Conservation (phyloP, 2,329 filamentous ascomycete genomes). For the Emericellopsis atlantica region DNA sequence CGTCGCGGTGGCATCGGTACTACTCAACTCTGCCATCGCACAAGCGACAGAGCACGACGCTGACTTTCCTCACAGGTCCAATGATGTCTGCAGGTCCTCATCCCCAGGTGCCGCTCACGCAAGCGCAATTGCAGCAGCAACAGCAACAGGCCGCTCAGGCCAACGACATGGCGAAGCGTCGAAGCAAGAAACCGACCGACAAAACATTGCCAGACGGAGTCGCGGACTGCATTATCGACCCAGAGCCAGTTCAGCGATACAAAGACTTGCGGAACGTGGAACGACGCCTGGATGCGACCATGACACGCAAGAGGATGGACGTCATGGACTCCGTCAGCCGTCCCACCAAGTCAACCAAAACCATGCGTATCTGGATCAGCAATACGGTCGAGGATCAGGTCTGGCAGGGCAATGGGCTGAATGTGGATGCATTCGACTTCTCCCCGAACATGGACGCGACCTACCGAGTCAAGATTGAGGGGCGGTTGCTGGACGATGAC, state of each 20-base stretch:
- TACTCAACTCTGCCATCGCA: conserved; percentile 7
- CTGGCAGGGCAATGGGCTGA: conserved; percentile 66
- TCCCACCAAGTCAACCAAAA: conserved; percentile 67
- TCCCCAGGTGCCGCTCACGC: conserved; percentile 36
- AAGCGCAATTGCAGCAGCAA: conserved; percentile 37
- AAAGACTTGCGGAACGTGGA: conserved; percentile 76
- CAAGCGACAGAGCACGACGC: background rate
- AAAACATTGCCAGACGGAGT: conserved; percentile 88
- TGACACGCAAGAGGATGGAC: conserved; percentile 88
- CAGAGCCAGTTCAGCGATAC: conserved; percentile 73
- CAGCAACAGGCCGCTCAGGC: conserved; percentile 28
- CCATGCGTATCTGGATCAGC: conserved; percentile 84
- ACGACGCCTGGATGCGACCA: conserved; percentile 77
- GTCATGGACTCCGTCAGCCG: conserved; percentile 71
- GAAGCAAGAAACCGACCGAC: conserved; percentile 83
- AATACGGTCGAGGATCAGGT: conserved; percentile 92
- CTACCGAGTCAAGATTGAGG: conserved; percentile 88
- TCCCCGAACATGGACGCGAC: conserved; percentile 63
- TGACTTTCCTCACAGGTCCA: conserved; percentile 23
- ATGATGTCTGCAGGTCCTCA: conserved; percentile 44
- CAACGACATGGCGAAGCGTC: conserved; percentile 60
- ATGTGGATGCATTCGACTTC: conserved; percentile 71
- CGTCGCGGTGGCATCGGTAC: conserved; percentile 41
- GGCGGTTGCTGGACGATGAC: conserved; percentile 63
- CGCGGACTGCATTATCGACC: conserved; percentile 63